Evolutionary conservation across 1,139 yeast species (phyloP).

Genomic region (Taphrina sp.): DNA sequence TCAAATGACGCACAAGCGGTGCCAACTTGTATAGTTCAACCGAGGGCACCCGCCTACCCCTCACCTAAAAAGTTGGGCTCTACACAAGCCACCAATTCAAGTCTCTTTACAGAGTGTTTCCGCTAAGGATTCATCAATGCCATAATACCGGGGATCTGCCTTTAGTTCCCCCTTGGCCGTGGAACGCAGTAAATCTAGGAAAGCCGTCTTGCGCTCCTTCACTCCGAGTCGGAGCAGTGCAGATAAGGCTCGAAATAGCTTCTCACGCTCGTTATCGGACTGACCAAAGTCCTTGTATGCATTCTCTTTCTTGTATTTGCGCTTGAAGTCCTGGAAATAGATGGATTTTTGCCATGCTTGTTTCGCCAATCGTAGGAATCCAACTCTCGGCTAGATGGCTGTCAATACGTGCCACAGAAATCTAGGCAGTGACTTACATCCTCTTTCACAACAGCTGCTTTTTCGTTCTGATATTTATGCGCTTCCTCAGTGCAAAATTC

Average conservation of each 20-base stretch:
- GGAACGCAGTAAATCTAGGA: slow-evolving; percentile 9
- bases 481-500: slow-evolving; percentile 47
- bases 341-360: slow-evolving; percentile 41
- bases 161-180: neutral
- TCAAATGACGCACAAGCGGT: no score
- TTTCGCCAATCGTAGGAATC: slow-evolving; percentile 45
- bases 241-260: slow-evolving; percentile 46
- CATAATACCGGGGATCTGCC: slow-evolving; percentile 4
- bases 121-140: neutral
- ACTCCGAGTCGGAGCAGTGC: slow-evolving; percentile 16
- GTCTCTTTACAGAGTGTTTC: no score
- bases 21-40: no score
- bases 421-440: slow-evolving; percentile 34
- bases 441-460: slow-evolving; percentile 32
- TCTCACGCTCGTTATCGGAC: slow-evolving; percentile 48
- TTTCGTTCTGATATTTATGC: slow-evolving; percentile 34
- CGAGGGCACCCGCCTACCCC: neutral
- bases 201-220: slow-evolving; percentile 7
- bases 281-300: slow-evolving; percentile 43
- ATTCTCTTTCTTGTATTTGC: slow-evolving; percentile 44
- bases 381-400: slow-evolving; percentile 39
- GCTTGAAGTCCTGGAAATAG: slow-evolving; percentile 52
- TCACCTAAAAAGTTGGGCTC: no score
- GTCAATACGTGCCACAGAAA: neutral
- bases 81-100: no score